A percentile compares a stretch with the other conserved stretches of the same genome.
Evolutionary conservation across 1,284 basidiomycete species (phyloP).

Genomic region (Leccinum laetum): DNA sequence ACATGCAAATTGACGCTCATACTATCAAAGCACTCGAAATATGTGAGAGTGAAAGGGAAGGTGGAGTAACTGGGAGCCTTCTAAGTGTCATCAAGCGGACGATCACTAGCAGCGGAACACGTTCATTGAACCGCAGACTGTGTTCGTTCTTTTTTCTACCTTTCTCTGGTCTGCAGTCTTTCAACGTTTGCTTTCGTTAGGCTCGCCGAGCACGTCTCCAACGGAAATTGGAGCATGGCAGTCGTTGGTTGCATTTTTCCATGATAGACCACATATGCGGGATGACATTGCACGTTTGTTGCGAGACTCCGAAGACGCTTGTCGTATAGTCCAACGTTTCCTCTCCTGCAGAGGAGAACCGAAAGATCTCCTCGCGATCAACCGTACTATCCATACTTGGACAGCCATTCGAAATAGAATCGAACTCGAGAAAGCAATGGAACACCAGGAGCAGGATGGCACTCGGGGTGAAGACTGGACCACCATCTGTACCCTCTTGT

Average conservation of each 20-base stretch:
- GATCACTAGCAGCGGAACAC: constrained; percentile 77
- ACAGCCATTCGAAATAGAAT: constrained; percentile 47
- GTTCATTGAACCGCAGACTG: constrained; percentile 75
- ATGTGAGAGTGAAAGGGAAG: constrained; percentile 74
- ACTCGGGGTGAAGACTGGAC: constrained; percentile 48
- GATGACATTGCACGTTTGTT: constrained; percentile 66
- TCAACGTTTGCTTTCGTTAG: constrained; percentile 37
- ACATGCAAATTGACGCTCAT: constrained; percentile 91
- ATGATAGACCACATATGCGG: constrained; percentile 62
- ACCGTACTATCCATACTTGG: constrained; percentile 64
- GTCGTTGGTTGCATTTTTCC: constrained; percentile 79
- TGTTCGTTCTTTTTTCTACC: constrained; percentile 47
- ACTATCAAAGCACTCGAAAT: constrained; percentile 92
- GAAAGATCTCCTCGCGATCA: constrained; percentile 65
- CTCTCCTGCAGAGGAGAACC: constrained; percentile 68
- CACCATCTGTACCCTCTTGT: constrained; percentile 55
- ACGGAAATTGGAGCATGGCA: constrained; percentile 75
- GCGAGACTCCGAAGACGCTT: constrained; percentile 67
- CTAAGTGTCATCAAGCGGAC: constrained; percentile 81
- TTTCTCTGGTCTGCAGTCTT: constrained; percentile 7
- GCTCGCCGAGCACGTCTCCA: constrained; percentile 84
- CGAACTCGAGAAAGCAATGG: constrained; percentile 55
- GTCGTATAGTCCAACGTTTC: constrained; percentile 81
- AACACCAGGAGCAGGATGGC: constrained; percentile 38
- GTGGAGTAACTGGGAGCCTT: constrained; percentile 74